Conservation (phyloP, 345 rosid species). For the Lepidium sativum region DNA sequence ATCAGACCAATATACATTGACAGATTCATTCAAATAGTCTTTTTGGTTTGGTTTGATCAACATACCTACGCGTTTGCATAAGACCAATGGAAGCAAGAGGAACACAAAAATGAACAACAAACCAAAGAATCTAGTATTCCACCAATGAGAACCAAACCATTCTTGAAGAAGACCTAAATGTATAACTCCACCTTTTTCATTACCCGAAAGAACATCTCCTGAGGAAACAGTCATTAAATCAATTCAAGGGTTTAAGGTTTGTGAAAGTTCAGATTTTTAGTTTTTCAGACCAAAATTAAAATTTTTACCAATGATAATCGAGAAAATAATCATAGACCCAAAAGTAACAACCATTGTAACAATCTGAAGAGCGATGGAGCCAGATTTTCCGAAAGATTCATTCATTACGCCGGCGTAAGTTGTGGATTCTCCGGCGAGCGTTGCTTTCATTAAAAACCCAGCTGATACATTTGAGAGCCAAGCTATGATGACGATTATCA, state of each 20-base stretch:
- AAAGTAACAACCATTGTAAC: slow-evolving; percentile 62
- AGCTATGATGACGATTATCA: slow-evolving; percentile 44
- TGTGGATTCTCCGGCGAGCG: slow-evolving; percentile 45
- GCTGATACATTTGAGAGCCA: slow-evolving; percentile 68
- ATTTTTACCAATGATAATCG: slow-evolving; percentile 65
- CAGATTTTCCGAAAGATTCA: slow-evolving; percentile 67
- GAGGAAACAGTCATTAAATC: neutral
- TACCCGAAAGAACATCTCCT: slow-evolving; percentile 89
- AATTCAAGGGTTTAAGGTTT: neutral
- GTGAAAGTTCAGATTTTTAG: neutral
- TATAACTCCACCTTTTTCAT: slow-evolving; percentile 36
- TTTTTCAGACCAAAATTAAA: neutral
- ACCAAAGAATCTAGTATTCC: slow-evolving; percentile 64
- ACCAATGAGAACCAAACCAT: slow-evolving; percentile 88
- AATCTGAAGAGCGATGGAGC: slow-evolving; percentile 49
- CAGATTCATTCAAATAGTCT: neutral
- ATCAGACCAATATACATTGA: neutral
- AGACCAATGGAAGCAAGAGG: slow-evolving; percentile 60
- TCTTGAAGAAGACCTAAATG: slow-evolving; percentile 77
- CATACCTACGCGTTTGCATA: slow-evolving; percentile 56
- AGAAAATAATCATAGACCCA: slow-evolving; percentile 62
- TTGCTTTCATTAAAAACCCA: slow-evolving; percentile 59
- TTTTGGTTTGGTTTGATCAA: neutral
- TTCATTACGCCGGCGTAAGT: slow-evolving; percentile 80
- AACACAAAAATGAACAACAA: slow-evolving; percentile 45